These are phyloP conservation scores for Eimeria necatrix DNA, from an alignment of 169 alveolate species.

Conservation along the genomic window DNA sequence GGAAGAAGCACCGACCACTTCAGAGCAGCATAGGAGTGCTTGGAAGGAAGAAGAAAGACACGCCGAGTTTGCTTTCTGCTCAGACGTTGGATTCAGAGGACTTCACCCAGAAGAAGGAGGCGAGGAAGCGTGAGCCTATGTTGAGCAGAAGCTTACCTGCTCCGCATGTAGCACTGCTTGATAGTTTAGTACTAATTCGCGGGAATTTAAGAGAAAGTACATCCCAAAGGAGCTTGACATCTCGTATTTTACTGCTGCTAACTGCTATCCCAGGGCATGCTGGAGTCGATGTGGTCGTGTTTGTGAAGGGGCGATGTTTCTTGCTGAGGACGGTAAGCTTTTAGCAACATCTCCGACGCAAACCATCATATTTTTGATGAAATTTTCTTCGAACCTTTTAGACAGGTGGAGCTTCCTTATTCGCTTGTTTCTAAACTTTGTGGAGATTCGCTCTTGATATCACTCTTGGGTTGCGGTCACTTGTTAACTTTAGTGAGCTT, in stretches of 20 bases:
- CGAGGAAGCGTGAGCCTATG: slow-evolving; percentile 59
- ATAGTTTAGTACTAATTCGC: too few species aligned
- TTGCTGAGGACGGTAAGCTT: slow-evolving; percentile 68
- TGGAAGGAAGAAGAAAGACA: slow-evolving; percentile 71
- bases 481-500: not conserved
- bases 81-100: slow-evolving; percentile 67
- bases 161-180: too few species aligned
- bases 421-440: not conserved
- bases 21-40: slow-evolving; percentile 53
- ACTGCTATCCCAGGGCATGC: slow-evolving; percentile 32
- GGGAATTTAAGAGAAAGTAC: too few species aligned
- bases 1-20: slow-evolving; percentile 65
- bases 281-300: slow-evolving; percentile 76
- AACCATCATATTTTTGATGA: too few species aligned
- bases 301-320: slow-evolving; percentile 69
- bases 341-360: not conserved
- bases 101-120: slow-evolving; percentile 74
- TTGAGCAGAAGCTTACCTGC: not conserved
- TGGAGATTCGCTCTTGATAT: not conserved
- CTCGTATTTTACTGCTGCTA: not conserved
- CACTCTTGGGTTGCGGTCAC: not conserved
- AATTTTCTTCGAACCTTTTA: too few species aligned
- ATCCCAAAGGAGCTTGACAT: too few species aligned
- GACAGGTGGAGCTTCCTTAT: too few species aligned
- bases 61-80: slow-evolving; percentile 55